A percentile compares a stretch with the other conserved stretches of the same genome.
Conservation (phyloP, 805 yeast genomes). For the Candida hispaniensis region DNA sequence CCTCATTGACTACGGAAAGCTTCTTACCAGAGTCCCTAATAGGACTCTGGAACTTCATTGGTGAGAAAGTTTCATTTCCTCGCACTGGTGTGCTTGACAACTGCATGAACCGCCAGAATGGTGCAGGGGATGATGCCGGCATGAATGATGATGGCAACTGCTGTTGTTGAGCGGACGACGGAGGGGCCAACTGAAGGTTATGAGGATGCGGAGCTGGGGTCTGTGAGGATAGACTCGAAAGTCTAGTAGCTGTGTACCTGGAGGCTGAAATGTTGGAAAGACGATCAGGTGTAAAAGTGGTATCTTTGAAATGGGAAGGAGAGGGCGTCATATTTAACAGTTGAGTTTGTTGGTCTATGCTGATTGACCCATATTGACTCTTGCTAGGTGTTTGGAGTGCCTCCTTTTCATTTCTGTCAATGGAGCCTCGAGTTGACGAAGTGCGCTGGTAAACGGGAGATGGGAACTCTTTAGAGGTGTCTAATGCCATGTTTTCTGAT, state of each 20-base stretch:
- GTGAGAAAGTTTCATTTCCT: slow-evolving; percentile 23
- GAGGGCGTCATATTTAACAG: no score
- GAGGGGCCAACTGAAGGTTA: slow-evolving; percentile 31
- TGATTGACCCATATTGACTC: no score
- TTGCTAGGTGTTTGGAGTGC: no score
- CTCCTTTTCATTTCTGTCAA: no score
- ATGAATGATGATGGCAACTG: slow-evolving; percentile 36
- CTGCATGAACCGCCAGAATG: slow-evolving; percentile 83
- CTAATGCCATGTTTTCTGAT: no score
- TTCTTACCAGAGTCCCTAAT: slow-evolving; percentile 14
- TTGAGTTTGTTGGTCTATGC: no score
- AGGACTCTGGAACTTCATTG: slow-evolving; percentile 26
- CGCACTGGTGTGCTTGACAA: slow-evolving; percentile 32
- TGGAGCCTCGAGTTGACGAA: no score
- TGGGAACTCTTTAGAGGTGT: no score
- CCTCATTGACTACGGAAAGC: slow-evolving; percentile 11
- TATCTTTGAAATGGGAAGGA: no score
- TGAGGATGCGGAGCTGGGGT: slow-evolving; percentile 23
- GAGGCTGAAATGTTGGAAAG: slow-evolving; percentile 13
- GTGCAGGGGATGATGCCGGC: slow-evolving; percentile 67
- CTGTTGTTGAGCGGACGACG: slow-evolving; percentile 28
- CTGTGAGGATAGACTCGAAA: slow-evolving; percentile 3
- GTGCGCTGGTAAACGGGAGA: no score
- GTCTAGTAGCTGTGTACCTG: slow-evolving; percentile 3
- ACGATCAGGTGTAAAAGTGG: slow-evolving; percentile 14